Evolutionary conservation across 202 grass and related monocot genomes (phyloP).

Genomic region (Panicum hallii): DNA sequence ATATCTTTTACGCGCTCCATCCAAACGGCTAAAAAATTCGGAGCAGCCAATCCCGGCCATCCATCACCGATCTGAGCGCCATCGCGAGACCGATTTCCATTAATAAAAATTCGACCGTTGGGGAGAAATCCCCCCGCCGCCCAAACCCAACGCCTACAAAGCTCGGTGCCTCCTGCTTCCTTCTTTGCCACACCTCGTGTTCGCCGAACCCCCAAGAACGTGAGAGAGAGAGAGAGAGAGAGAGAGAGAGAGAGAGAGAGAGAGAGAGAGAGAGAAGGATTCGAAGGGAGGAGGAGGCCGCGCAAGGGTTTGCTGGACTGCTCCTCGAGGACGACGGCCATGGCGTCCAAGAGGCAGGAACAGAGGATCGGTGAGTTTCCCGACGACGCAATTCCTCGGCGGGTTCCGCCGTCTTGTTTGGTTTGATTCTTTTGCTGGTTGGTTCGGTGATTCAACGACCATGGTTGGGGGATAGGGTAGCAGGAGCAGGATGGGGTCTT

Average conservation of each 20-base stretch:
- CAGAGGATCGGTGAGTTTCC: constrained; percentile 10
- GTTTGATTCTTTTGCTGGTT: neutral
- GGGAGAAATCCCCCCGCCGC: neutral
- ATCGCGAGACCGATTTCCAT: neutral
- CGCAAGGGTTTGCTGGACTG: neutral
- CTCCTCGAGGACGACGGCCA: constrained; percentile 23
- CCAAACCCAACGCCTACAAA: constrained; percentile 34
- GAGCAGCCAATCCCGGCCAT: constrained; percentile 6
- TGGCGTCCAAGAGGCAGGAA: constrained; percentile 56
- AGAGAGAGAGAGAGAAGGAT: neutral
- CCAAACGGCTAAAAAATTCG: constrained; percentile 40
- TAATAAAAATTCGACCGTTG: constrained; percentile 55
- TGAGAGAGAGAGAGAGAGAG: neutral
- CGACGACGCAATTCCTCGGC: neutral
- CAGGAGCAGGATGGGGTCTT: too few relatives aligned
- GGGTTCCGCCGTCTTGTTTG: neutral
- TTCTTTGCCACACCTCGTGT: constrained; percentile 7
- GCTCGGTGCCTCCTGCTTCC: neutral
- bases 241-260: too few relatives aligned
- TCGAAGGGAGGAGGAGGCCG: neutral
- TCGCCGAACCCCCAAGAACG: neutral
- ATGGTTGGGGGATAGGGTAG: too few relatives aligned
- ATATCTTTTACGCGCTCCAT: neutral
- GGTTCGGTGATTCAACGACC: neutral
- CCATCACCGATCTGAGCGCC: neutral